A percentile compares a stretch with the other conserved stretches of the same genome.
These are phyloP conservation scores for Candida orba DNA, from an alignment of 805 yeast genomes.

Conservation along the genomic window DNA sequence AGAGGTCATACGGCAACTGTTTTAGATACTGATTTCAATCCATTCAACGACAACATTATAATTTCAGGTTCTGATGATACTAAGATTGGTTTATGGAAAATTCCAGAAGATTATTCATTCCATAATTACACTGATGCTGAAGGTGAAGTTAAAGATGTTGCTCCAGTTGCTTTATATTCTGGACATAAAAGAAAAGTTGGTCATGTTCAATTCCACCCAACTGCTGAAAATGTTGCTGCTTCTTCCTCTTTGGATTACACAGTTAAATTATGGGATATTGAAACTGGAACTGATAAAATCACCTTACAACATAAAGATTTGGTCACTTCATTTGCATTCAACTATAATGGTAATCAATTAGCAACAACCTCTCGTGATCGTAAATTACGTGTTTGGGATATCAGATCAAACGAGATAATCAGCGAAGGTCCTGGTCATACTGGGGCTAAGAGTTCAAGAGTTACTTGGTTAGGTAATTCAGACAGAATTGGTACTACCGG, in stretches of 20 bases:
- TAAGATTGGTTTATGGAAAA: conserved; percentile 76
- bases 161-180: conserved; percentile 59
- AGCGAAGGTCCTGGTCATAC: conserved; percentile 86
- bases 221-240: conserved; percentile 79
- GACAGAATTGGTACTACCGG: conserved; percentile 91
- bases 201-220: conserved; percentile 83
- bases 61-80: conserved; percentile 82
- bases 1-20: conserved; percentile 96
- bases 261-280: conserved; percentile 86
- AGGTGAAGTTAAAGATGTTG: conserved; percentile 58
- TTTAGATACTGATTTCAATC: conserved; percentile 92
- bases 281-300: conserved; percentile 58
- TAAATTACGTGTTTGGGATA: conserved; percentile 86
- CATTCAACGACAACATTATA: conserved; percentile 68
- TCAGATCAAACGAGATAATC: conserved; percentile 63
- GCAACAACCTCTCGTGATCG: conserved; percentile 92
- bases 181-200: conserved; percentile 97
- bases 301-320: conserved; percentile 83
- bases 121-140: conserved; percentile 47
- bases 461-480: conserved; percentile 83
- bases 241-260: conserved; percentile 88
- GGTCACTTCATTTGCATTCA: conserved; percentile 89
- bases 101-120: conserved; percentile 77
- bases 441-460: conserved; percentile 88
- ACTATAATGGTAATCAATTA: conserved; percentile 77